Evolutionary conservation across 116 monocot species (phyloP).

Genomic region (Phalaenopsis hybrid): DNA sequence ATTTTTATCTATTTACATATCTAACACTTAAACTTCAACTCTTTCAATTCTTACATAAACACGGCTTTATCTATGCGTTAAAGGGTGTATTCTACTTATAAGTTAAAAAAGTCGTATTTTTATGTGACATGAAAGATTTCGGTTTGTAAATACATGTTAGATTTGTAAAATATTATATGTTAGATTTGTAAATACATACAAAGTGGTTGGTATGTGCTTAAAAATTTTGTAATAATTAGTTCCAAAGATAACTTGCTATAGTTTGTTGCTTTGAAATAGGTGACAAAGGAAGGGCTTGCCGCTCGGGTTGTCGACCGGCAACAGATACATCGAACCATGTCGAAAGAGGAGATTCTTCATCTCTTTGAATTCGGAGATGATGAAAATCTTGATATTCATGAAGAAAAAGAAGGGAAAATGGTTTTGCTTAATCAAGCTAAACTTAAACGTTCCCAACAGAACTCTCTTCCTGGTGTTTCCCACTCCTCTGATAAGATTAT

Average conservation of each 20-base stretch:
- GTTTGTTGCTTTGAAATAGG: constrained; percentile 37
- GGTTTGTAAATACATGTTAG: no score
- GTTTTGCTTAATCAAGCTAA: constrained; percentile 15
- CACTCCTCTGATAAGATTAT: constrained; percentile 65
- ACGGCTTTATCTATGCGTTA: no score
- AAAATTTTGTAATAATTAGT: neutral
- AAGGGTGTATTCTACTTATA: no score
- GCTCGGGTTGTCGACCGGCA: constrained; percentile 94
- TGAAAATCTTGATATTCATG: constrained; percentile 41
- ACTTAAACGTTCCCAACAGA: constrained; percentile 15
- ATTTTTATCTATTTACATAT: no score
- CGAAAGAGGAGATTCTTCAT: constrained; percentile 88
- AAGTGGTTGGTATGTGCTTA: neutral
- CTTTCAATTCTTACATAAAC: no score
- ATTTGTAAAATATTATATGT: no score
- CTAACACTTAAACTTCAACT: no score
- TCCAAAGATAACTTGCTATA: neutral
- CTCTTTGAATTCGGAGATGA: constrained; percentile 95
- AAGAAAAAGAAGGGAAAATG: constrained; percentile 27
- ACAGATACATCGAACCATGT: constrained; percentile 90
- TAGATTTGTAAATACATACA: no score
- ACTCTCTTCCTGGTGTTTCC: constrained; percentile 17
- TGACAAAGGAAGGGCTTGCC: constrained; percentile 93
- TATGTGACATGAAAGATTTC: no score
- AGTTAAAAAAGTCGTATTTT: no score